A percentile compares a stretch with the other conserved stretches of the same genome.
Evolutionary conservation across 2,329 filamentous ascomycete genomes (phyloP).

Genomic region (Pyrenochaeta sp.): DNA sequence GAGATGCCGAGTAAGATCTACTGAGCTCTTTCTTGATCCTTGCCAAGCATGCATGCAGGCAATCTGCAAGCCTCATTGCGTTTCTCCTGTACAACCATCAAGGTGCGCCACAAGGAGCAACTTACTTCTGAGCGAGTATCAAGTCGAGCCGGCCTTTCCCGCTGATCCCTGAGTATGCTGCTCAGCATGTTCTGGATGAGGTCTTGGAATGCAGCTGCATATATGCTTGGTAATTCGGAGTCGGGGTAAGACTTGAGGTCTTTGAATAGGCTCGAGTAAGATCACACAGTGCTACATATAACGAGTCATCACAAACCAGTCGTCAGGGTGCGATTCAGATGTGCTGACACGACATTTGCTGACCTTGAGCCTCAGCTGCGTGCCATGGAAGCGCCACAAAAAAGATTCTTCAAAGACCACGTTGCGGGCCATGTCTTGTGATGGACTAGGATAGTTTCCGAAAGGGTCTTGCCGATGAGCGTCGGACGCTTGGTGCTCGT

Average conservation of each 20-base stretch:
- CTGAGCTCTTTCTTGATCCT: background rate
- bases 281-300: background rate
- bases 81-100: constrained; percentile 2
- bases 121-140: background rate
- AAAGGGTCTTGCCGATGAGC: background rate
- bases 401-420: background rate
- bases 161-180: background rate
- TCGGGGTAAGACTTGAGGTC: background rate
- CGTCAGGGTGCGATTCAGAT: background rate
- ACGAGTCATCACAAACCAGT: background rate
- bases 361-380: constrained; percentile 4
- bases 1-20: background rate
- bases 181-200: background rate
- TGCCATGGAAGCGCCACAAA: background rate
- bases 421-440: constrained; percentile 3
- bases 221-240: background rate
- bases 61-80: constrained; percentile 4
- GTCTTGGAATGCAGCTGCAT: background rate
- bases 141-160: background rate
- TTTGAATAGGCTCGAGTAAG: background rate
- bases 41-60: background rate
- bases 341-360: background rate
- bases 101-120: background rate
- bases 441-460: background rate
- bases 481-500: background rate